These are phyloP conservation scores for Trypanosoma conorhini DNA, from an alignment of 208 protist species.

Conservation along the genomic window DNA sequence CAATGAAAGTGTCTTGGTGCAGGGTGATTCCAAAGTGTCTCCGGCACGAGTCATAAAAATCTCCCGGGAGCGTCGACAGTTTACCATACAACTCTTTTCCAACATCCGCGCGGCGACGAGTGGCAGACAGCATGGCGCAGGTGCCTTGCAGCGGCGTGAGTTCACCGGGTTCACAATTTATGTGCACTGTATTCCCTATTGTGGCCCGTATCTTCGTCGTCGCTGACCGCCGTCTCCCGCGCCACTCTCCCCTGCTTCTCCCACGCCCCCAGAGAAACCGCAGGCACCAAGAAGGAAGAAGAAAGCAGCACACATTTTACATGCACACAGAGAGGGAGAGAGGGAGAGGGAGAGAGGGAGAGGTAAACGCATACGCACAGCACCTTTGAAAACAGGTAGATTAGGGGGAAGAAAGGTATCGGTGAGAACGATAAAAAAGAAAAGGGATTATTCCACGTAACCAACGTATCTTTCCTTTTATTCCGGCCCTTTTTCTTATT, in stretches of 20 bases:
- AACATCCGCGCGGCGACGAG: slow-evolving; percentile 30
- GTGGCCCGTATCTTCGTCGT: neutral
- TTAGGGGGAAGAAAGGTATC: too few relatives aligned
- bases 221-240: neutral
- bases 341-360: too few relatives aligned
- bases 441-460: too few relatives aligned
- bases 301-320: too few relatives aligned
- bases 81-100: slow-evolving; percentile 75
- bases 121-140: slow-evolving; percentile 37
- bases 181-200: neutral
- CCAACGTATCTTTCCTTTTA: too few relatives aligned
- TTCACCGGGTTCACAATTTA: neutral
- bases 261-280: too few relatives aligned
- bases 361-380: too few relatives aligned
- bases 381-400: too few relatives aligned
- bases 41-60: slow-evolving; percentile 71
- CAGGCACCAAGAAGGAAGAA: too few relatives aligned
- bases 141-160: neutral
- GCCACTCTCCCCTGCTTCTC: neutral
- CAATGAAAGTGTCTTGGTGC: slow-evolving; percentile 81
- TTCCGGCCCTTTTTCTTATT: too few relatives aligned
- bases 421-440: too few relatives aligned
- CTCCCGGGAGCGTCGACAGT: slow-evolving; percentile 63
- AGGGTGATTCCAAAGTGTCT: slow-evolving; percentile 64
- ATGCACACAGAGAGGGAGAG: too few relatives aligned